Evolutionary conservation across 2,329 filamentous ascomycete genomes (phyloP), one percentile per base, ranked within the genome.

Genomic region (Penicillium olsonii): DNA sequence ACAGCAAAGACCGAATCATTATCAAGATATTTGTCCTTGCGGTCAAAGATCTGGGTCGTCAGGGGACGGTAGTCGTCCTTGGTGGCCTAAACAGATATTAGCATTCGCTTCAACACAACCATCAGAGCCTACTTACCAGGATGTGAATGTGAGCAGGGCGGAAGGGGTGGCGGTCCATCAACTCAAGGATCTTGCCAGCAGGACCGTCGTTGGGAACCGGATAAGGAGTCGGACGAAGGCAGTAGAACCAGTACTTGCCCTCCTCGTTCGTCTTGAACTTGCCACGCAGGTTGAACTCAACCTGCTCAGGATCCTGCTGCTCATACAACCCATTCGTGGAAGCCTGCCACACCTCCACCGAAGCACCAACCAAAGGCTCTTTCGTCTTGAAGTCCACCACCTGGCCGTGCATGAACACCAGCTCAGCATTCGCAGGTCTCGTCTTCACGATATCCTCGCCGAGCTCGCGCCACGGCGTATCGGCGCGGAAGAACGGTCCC

Each of bases 401-500:
- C 2, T 64, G 75, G 42, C 88, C 87, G 57, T 88, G 81, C 78
- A 90, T 84, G 61, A 78, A 83, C 3, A 80, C 78, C 22, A 84
- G 72, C 54, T 87, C 72, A 20, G 76, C 80, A 48, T 78, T 72
- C 3, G 74, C 61, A 4, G 76, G 71, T 22, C 64, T 66, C 5
- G 80, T 79, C 54, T 75, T 76, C 54, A 78, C 72, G 54, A 94
- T 89, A 60, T 77, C 84, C 38, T 78, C 81, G 42, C 87, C 90
- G 64, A 87, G 87, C n/a, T 83, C 72, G 39, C 85, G 80, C 50
- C 80, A 73, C 5, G 90, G 89, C 0, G 89, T 84, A 59, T 91
- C 80, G 37, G 83, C 79, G 5, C 88, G 81, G 82, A 88, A 95
- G 74, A 95, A 95, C 1, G 90, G 90, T 0, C 90, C 90, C 0